phyloP scores from a whole-genome alignment of 169 alveolate species.

The Cryptosporidium ubiquitum region DNA sequence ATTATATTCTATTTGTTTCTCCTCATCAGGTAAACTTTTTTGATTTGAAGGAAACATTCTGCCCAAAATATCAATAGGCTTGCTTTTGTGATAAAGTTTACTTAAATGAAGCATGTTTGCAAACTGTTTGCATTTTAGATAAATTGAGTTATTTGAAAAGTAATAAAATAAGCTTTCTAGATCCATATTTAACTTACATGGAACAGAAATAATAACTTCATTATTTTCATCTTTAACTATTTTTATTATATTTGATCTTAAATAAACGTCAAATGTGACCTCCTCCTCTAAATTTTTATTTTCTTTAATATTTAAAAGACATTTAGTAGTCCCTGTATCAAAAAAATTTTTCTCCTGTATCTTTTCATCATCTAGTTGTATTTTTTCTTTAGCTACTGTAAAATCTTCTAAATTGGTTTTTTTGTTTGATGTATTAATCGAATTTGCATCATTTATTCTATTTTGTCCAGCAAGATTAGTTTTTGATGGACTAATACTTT shows the following conservation, averaged over 20 bases:
- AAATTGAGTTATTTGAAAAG: conserved; percentile 44
- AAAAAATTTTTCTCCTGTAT: background rate
- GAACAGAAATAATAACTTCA: conserved; percentile 61
- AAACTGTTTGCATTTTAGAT: conserved; percentile 47
- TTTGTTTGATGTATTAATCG: too few relatives aligned
- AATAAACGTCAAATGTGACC: background rate
- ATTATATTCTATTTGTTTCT: conserved; percentile 14
- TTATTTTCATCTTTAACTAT: conserved; percentile 53
- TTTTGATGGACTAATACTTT: background rate
- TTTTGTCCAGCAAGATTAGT: too few relatives aligned
- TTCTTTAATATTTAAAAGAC: background rate
- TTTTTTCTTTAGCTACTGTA: background rate
- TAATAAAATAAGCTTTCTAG: conserved; percentile 53
- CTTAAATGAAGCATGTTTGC: conserved; percentile 52
- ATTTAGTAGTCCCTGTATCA: background rate
- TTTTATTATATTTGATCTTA: conserved; percentile 45
- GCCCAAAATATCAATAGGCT: conserved; percentile 62
- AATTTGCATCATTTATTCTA: background rate
- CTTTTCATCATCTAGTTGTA: background rate
- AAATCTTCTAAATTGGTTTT: too few relatives aligned
- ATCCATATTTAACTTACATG: conserved; percentile 68
- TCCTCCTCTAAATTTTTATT: background rate
- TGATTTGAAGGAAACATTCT: conserved; percentile 54
- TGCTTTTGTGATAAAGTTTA: conserved; percentile 59
- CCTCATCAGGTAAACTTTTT: background rate